Percentiles rank a stretch among this genome's conserved stretches.
Evolutionary conservation across 2,329 filamentous ascomycete species (phyloP).

Genomic region (Talaromyces sp.): DNA sequence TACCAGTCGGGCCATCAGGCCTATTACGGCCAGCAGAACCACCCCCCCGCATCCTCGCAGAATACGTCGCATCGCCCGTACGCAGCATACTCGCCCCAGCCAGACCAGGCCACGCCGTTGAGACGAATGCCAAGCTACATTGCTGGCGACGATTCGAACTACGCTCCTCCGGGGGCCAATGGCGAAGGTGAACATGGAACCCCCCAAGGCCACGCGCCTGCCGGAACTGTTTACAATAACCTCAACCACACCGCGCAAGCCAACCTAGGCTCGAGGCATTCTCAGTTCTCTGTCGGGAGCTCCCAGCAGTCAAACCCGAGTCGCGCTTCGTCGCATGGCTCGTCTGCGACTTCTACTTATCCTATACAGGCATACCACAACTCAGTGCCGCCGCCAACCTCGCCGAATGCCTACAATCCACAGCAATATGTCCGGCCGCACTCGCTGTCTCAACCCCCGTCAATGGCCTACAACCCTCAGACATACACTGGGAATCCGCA

Average conservation of each 20-base stretch:
- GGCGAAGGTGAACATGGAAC: constrained; percentile 1
- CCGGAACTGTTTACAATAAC: constrained; percentile 20
- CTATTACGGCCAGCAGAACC: constrained; percentile 37
- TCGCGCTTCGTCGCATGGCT: constrained; percentile 39
- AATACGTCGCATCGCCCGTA: constrained; percentile 29
- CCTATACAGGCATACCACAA: constrained; percentile 50
- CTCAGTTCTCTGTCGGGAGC: constrained; percentile 28
- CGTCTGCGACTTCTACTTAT: constrained; percentile 41
- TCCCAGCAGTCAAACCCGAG: constrained; percentile 33
- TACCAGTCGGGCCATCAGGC: constrained; percentile 50
- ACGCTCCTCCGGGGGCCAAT: constrained; percentile 3
- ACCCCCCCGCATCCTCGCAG: constrained; percentile 18
- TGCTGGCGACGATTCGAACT: constrained; percentile 63
- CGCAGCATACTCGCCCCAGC: constrained; percentile 38
- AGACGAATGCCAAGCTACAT: constrained; percentile 68
- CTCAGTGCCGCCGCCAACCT: constrained; percentile 15
- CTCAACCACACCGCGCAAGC: constrained; percentile 22
- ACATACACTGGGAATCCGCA: constrained; percentile 43
- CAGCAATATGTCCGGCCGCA: constrained; percentile 53
- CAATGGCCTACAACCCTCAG: constrained; percentile 65
- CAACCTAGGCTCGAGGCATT: constrained; percentile 30
- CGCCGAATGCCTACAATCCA: constrained; percentile 57
- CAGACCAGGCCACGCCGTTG: constrained; percentile 35
- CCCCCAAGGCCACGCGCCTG: constrained; percentile 2
- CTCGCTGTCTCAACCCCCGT: constrained; percentile 41